Percentiles rank a stretch among this genome's conserved stretches.
These are phyloP conservation scores for Pseudopediastrum boryanum DNA, from an alignment of 139 green algal species.

Conservation along the genomic window DNA sequence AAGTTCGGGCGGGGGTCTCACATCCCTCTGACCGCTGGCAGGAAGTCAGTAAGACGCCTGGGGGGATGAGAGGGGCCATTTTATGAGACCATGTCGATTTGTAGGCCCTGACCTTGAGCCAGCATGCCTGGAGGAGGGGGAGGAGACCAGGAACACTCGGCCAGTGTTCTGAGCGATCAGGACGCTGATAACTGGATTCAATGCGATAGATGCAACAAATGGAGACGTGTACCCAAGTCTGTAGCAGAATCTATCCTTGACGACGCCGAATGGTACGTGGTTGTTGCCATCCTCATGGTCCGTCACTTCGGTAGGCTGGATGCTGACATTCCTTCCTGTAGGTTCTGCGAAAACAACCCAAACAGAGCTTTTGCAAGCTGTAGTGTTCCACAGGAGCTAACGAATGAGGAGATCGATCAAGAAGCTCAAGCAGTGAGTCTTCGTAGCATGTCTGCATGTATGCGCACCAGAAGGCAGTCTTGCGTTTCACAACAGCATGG, in stretches of 20 bases:
- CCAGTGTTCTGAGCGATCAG: too few species aligned
- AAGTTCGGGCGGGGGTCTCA: too few species aligned
- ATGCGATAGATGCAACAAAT: slow-evolving; percentile 87
- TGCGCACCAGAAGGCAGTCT: too few species aligned
- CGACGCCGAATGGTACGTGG: slow-evolving; percentile 65
- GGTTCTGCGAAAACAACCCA: slow-evolving; percentile 85
- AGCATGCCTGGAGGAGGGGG: too few species aligned
- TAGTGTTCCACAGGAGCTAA: slow-evolving; percentile 80
- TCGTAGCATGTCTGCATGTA: too few species aligned
- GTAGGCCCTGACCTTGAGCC: too few species aligned
- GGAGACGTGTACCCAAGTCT: slow-evolving; percentile 67
- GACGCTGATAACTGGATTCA: slow-evolving; percentile 71
- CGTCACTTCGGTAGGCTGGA: background rate
- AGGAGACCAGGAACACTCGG: too few species aligned
- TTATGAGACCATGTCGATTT: too few species aligned
- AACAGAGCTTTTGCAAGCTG: slow-evolving; percentile 73
- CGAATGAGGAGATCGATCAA: slow-evolving; percentile 85
- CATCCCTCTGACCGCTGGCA: too few species aligned
- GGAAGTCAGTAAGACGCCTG: too few species aligned
- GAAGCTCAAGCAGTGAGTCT: slow-evolving; percentile 15
- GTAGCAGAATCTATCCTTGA: slow-evolving; percentile 62
- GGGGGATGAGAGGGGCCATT: too few species aligned
- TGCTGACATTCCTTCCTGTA: slow-evolving; percentile 39
- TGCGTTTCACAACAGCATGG: too few species aligned
- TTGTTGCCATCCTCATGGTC: background rate